These are phyloP conservation scores for Fagopyrum esculentum DNA, from an alignment of 148 eudicot species.

Conservation along the genomic window DNA sequence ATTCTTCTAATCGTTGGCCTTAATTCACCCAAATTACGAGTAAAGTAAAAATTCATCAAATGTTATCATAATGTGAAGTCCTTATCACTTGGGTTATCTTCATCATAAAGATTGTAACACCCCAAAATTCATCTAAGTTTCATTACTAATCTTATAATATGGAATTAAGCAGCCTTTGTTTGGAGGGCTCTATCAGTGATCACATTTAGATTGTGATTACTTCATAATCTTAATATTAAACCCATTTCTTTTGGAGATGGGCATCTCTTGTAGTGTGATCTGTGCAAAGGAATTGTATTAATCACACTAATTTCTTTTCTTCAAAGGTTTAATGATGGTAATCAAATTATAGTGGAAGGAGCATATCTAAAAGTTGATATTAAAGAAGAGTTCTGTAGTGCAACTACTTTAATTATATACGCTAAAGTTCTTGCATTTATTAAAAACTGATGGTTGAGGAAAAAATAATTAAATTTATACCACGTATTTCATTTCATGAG, in stretches of 20 bases:
- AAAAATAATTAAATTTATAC: neutral
- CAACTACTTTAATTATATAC: neutral
- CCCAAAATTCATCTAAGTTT: neutral
- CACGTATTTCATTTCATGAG: neutral
- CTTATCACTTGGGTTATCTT: neutral
- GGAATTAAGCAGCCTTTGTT: constrained; percentile 4
- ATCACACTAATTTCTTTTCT: neutral
- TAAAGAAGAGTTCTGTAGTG: constrained; percentile 1
- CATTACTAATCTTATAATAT: neutral
- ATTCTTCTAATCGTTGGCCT: neutral
- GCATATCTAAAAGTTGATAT: constrained; percentile 4
- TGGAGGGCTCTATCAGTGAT: neutral
- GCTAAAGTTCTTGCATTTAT: neutral
- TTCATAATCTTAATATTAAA: neutral
- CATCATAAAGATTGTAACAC: neutral
- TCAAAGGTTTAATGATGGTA: constrained; percentile 6
- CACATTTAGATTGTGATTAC: neutral
- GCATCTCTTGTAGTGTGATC: constrained; percentile 4
- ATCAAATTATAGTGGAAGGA: constrained; percentile 6
- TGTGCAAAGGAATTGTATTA: neutral
- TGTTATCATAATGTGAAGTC: neutral
- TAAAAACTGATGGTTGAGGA: neutral
- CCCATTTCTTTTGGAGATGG: neutral
- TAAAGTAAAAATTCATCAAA: too few species aligned
- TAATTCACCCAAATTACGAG: neutral